These are phyloP conservation scores for Tricholoma sp. DNA, from an alignment of 768 basidiomycete genomes.

Conservation along the genomic window DNA sequence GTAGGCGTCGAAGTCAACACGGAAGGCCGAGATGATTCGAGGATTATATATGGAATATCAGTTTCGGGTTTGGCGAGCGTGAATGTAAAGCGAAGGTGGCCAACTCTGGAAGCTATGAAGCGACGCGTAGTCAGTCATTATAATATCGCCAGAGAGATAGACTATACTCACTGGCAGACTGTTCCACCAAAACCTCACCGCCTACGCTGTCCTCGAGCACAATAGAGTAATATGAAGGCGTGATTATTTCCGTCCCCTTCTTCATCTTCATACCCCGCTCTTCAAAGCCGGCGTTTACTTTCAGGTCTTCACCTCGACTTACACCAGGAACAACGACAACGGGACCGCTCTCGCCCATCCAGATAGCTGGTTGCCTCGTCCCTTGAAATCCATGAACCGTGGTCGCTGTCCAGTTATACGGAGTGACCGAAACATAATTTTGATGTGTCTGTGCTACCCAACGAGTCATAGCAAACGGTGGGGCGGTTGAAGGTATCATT, in stretches of 20 bases:
- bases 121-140: too few species aligned
- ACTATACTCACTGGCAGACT: constrained; percentile 51
- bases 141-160: too few species aligned
- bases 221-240: constrained; percentile 53
- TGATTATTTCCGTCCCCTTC: constrained; percentile 48
- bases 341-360: constrained; percentile 81
- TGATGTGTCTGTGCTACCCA: constrained; percentile 80
- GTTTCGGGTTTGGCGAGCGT: constrained; percentile 14
- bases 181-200: constrained; percentile 50
- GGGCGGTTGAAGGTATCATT: constrained; percentile 71
- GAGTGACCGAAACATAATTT: constrained; percentile 70
- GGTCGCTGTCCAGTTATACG: constrained; percentile 57
- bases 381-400: constrained; percentile 71
- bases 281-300: constrained; percentile 50
- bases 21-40: constrained; percentile 64
- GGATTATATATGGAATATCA: constrained; percentile 49
- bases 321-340: constrained; percentile 58
- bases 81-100: constrained; percentile 71
- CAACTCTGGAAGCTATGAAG: constrained; percentile 62
- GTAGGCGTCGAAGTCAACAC: constrained; percentile 48
- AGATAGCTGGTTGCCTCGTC: constrained; percentile 82
- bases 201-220: constrained; percentile 48
- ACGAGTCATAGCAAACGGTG: constrained; percentile 82
- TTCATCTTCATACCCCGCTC: constrained; percentile 51
- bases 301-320: constrained; percentile 17